These are phyloP conservation scores for Phoma herbarum DNA, from an alignment of 2,329 filamentous ascomycete genomes.

Conservation along the genomic window DNA sequence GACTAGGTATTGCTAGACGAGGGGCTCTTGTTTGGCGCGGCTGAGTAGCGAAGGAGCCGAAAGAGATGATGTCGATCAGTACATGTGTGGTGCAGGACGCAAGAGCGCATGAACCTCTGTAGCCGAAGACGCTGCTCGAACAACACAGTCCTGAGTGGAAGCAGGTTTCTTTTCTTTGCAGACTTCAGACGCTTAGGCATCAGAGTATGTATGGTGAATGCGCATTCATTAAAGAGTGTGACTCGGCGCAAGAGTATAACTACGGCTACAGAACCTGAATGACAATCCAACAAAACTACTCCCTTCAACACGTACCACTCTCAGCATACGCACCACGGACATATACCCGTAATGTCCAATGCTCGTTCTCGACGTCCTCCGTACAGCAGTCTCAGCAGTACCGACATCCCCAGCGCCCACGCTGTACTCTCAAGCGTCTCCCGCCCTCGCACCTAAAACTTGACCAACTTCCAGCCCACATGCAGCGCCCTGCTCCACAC, in stretches of 20 bases:
- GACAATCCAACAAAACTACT: neutral
- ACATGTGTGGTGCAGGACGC: no score
- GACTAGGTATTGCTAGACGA: constrained; percentile 22
- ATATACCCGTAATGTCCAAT: neutral
- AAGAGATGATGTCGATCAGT: no score
- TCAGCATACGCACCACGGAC: neutral
- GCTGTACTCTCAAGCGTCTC: neutral
- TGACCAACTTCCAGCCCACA: constrained; percentile 54
- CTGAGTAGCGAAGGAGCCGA: no score
- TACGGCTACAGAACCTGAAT: neutral
- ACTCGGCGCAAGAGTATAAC: constrained; percentile 16
- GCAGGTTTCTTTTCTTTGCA: neutral
- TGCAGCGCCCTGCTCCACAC: constrained; percentile 51
- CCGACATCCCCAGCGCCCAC: neutral
- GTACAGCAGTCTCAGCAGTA: neutral
- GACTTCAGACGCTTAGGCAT: neutral
- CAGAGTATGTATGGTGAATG: neutral
- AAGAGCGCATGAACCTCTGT: neutral
- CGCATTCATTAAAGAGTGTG: constrained; percentile 8
- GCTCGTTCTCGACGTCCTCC: neutral
- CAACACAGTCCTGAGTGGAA: neutral
- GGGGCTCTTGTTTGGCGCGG: no score
- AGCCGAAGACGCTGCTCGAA: neutral
- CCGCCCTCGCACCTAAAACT: constrained; percentile 43
- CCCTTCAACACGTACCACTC: neutral